phyloP scores from a whole-genome alignment of 2,329 filamentous ascomycete genomes.

The Lachnellula cervina region DNA sequence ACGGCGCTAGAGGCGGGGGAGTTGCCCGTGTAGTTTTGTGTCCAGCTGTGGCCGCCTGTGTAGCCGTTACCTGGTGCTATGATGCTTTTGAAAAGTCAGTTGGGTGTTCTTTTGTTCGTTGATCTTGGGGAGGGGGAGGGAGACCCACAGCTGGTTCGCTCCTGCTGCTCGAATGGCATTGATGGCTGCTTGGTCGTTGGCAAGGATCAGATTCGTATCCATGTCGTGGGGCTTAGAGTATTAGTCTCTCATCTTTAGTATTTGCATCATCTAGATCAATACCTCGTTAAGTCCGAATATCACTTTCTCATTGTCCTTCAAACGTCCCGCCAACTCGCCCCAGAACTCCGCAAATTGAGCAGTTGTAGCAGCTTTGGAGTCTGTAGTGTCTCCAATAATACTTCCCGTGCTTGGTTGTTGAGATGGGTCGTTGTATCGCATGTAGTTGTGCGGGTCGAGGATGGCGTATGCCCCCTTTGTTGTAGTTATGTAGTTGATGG shows the following conservation, averaged over 20 bases:
- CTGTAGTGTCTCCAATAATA: slow-evolving; percentile 43
- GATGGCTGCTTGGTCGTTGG: slow-evolving; percentile 45
- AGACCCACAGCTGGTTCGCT: slow-evolving; percentile 38
- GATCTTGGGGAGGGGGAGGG: background rate
- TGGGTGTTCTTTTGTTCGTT: background rate
- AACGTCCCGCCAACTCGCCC: slow-evolving; percentile 43
- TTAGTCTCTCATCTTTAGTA: background rate
- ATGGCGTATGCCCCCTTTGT: slow-evolving; percentile 43
- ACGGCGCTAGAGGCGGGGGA: slow-evolving; percentile 36
- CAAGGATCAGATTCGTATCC: slow-evolving; percentile 40
- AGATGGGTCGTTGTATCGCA: slow-evolving; percentile 49
- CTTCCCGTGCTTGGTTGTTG: slow-evolving; percentile 44
- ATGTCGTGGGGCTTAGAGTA: slow-evolving; percentile 43
- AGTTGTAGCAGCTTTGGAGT: slow-evolving; percentile 42
- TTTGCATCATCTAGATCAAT: background rate
- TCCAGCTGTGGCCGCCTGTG: slow-evolving; percentile 45
- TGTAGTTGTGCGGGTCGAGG: slow-evolving; percentile 49
- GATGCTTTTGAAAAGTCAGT: slow-evolving; percentile 27
- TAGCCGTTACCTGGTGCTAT: slow-evolving; percentile 46
- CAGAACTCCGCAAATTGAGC: slow-evolving; percentile 45
- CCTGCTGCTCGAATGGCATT: slow-evolving; percentile 40
- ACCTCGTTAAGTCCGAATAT: slow-evolving; percentile 61
- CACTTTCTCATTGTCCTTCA: slow-evolving; percentile 46
- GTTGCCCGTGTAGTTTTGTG: slow-evolving; percentile 32
- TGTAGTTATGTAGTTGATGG: slow-evolving; percentile 46